Evolutionary conservation across 2,329 filamentous ascomycete species (phyloP), one percentile per base, ranked within the genome.

Genomic region (Pezizomycotina sp.): DNA sequence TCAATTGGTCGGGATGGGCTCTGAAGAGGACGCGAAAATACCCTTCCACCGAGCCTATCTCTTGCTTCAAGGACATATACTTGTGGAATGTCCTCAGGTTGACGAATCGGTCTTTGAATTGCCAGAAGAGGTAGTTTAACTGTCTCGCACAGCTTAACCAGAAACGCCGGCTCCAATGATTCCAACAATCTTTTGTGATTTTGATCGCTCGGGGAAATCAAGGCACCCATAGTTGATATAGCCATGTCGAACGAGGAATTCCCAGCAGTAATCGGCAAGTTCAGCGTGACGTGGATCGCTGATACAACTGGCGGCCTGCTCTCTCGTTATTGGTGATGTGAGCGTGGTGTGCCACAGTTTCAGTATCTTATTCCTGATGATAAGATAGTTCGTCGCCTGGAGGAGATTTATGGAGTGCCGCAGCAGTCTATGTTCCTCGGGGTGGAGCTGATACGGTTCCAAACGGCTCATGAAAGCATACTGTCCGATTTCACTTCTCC

Each of bases 171-270:
- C 89, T 26, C 89, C 89, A 42, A 98, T 72, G 6, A 98, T 71
- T 23, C 82, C 75, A 36, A 98, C 69, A 0, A 75, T 89, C 53
- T 75, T 82, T 47, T 70, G 48, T 56, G 54, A 43, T 50, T 46
- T 49, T 14, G 52, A 45, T 43, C 55, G 54, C 28, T 59, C 55
- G 22, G 70, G 69, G n/a, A 83, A 61, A 52, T 83, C 71, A 2
- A 89, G 68, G 55, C 89, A 95, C 10, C 91, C 89, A 55, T 83
- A 93, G 56, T 98, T 98, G 61, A 98, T 92, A 56, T 92, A 92
- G 13, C 89, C 89, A 47, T 78, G 73, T 42, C 86, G 75, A 37
- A 84, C 65, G 12, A 98, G 69, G 86, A 86, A 98, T 56, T 92
- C 74, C 54, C 89, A 91, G 47, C 83, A 89, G 37, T 93, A 68